Evolutionary conservation across 495 filamentous ascomycete genomes (phyloP), one percentile per base, ranked within the genome.

Genomic region (Lentithecium fluviatile): DNA sequence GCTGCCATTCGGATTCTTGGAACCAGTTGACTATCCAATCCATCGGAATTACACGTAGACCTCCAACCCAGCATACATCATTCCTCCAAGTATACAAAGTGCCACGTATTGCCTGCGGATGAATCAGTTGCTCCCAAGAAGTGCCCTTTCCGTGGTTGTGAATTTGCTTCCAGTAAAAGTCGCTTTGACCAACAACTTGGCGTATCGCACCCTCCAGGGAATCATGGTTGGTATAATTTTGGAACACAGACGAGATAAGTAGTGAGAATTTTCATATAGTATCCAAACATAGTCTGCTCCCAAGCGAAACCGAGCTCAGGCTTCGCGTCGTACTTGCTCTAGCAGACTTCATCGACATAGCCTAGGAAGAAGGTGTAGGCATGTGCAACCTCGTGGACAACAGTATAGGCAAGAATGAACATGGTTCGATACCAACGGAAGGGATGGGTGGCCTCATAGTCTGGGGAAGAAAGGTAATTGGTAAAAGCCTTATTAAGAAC

Each of bases 331-430:
- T n/a, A n/a, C n/a, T 49, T 19, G 2, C 7, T n/a, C 25, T 26
- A 29, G 38, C 50, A 60, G 10, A 40, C 45, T n/a, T 21, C 15
- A 13, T 42, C 40, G 1, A 11, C 7, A 6, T 45, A 52, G 7
- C 45, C 45, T 11, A 57, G 34, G n/a, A 11, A 56, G 3, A 42
- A 42, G 10, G n/a, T 60, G 23, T 65, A 60, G 6, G 62, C 62
- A 37, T 65, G 62, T 5, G 50, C 56, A 29, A 53, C 12, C 36
- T 65, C 62, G 37, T 65, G 62, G 7, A 59, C 38, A 6, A 65
- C 2, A 2, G 62, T 60, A 10, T 12, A 8, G 8, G 50, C 49
- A n/a, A 65, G 55, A n/a, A 65, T 17, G 29, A 59, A 65, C 23
- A 10, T 12, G 5, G 45, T 43, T 17, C 62, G 21, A 45, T 65